phyloP scores from a whole-genome alignment of 192 early-diverging fungal species.

The Diversispora eburnea region DNA sequence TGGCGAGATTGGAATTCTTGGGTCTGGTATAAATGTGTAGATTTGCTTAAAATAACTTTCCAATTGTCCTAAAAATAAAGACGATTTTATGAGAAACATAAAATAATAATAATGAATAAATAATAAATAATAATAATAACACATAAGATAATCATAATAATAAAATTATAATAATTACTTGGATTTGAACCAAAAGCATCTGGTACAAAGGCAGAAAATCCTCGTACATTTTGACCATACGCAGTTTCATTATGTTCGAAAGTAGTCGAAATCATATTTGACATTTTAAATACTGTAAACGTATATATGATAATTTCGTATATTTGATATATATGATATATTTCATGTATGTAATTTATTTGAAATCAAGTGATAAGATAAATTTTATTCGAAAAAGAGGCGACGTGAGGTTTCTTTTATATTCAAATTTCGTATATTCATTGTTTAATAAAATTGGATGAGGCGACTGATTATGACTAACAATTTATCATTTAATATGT shows the following conservation, averaged over 20 bases:
- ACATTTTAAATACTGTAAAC: not conserved
- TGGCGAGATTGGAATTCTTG: conserved; percentile 23
- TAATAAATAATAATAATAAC: not conserved
- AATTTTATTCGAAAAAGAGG: no score
- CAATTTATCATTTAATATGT: no score
- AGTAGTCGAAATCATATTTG: not conserved
- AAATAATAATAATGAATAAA: not conserved
- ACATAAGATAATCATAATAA: not conserved
- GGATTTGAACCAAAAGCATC: conserved; percentile 24
- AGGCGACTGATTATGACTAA: no score
- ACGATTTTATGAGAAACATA: not conserved
- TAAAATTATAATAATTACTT: not conserved
- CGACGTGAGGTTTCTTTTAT: no score
- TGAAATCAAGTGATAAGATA: no score
- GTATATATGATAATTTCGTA: no score
- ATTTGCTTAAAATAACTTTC: conserved; percentile 21
- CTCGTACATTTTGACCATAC: conserved; percentile 20
- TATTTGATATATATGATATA: no score
- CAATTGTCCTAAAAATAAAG: conserved; percentile 21
- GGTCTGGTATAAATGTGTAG: conserved; percentile 7
- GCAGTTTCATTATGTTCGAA: conserved; percentile 27
- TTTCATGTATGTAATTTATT: no score
- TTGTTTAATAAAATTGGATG: no score
- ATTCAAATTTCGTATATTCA: no score
- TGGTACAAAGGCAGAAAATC: conserved; percentile 19